Evolutionary conservation across 495 filamentous ascomycete genomes (phyloP).

Genomic region (Neurospora sp.): DNA sequence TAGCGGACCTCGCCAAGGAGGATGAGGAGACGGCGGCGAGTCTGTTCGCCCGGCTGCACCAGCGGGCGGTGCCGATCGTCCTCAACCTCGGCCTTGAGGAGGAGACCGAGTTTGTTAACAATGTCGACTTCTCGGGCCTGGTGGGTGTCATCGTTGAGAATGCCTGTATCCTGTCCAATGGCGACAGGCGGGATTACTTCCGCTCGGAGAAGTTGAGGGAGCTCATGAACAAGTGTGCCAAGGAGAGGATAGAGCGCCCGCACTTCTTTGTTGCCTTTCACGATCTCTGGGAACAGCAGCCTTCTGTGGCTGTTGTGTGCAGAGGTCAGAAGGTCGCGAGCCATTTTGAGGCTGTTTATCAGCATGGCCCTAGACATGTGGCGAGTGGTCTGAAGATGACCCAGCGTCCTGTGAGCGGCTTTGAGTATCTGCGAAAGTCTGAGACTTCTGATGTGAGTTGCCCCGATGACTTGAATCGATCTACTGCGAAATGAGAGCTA

Average conservation of each 20-base stretch:
- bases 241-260: constrained; percentile 5
- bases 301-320: constrained; percentile 13
- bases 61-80: constrained; percentile 4
- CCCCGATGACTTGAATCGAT: not conserved
- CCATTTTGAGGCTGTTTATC: constrained; percentile 17
- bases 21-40: not conserved
- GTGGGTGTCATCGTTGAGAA: constrained; percentile 39
- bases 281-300: constrained; percentile 11
- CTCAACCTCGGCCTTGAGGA: constrained; percentile 7
- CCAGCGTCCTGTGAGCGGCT: constrained; percentile 11
- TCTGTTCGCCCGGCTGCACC: constrained; percentile 4
- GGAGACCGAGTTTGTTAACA: not conserved
- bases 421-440: constrained; percentile 15
- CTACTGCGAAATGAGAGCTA: not conserved
- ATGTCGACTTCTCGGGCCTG: constrained; percentile 5
- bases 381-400: not conserved
- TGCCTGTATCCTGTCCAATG: constrained; percentile 37
- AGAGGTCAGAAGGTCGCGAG: constrained; percentile 15
- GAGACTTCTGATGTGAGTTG: constrained; percentile 11
- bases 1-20: not conserved
- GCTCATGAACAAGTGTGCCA: constrained; percentile 21
- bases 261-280: constrained; percentile 18
- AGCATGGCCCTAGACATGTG: constrained; percentile 10
- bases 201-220: constrained; percentile 30
- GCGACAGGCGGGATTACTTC: constrained; percentile 43